These are phyloP conservation scores for Lactuca sativa DNA, from an alignment of 129 eudicot genomes.

Conservation along the genomic window DNA sequence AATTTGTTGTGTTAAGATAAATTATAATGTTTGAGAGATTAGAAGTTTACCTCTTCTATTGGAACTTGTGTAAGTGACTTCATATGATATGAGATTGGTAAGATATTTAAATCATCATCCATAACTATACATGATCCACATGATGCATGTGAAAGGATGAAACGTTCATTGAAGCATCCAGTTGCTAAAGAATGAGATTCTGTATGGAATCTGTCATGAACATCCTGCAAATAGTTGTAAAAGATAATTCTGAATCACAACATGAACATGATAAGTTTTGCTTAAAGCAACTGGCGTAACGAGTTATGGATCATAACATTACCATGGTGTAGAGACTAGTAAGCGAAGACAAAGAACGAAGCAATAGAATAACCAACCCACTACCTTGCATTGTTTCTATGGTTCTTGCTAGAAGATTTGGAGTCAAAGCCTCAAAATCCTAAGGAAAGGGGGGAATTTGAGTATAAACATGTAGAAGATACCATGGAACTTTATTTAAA, in stretches of 20 bases:
- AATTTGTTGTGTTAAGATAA: no score
- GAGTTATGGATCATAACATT: conserved; percentile 47
- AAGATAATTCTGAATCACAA: conserved; percentile 27
- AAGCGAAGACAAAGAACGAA: conserved; percentile 64
- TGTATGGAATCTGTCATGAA: conserved; percentile 67
- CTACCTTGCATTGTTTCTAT: conserved; percentile 91
- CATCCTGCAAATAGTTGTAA: conserved; percentile 51
- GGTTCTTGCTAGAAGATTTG: conserved; percentile 80
- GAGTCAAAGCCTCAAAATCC: conserved; percentile 91
- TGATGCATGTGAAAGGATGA: conserved; percentile 63
- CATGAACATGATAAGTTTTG: conserved; percentile 48
- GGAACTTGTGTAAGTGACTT: conserved; percentile 52
- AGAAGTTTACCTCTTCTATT: conserved; percentile 41
- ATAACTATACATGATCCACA: conserved; percentile 71
- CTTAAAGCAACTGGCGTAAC: not conserved
- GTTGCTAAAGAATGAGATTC: conserved; percentile 61
- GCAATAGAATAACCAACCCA: conserved; percentile 62
- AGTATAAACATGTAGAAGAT: conserved; percentile 3
- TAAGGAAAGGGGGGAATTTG: not conserved
- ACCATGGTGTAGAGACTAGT: conserved; percentile 79
- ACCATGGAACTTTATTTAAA: conserved; percentile 2
- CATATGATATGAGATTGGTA: conserved; percentile 76
- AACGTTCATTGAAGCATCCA: conserved; percentile 77
- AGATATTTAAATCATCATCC: conserved; percentile 73
- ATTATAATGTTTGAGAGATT: no score